A percentile compares a stretch with the other conserved stretches of the same genome.
Conservation (phyloP, 164 flowering plant genomes). For the Cinnamomum micranthum region DNA sequence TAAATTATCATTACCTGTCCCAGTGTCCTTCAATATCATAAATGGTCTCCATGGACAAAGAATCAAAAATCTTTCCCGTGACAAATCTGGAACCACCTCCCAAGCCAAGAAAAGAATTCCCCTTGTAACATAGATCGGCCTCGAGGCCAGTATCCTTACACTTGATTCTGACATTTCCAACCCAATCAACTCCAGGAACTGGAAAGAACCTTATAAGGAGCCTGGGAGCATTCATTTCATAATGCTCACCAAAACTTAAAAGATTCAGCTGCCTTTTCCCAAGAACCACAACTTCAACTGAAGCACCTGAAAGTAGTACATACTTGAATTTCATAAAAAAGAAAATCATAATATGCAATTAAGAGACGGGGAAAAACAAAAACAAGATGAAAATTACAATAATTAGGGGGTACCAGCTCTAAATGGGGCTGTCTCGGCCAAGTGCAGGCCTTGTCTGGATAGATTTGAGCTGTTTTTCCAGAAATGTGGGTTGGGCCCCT, state of each 20-base stretch:
- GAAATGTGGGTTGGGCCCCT: no score
- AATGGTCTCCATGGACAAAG: conserved; percentile 44
- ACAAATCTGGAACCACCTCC: conserved; percentile 42
- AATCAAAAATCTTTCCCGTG: conserved; percentile 56
- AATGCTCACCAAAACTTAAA: conserved; percentile 49
- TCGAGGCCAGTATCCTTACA: conserved; percentile 68
- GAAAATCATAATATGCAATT: no score
- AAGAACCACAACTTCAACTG: conserved; percentile 53
- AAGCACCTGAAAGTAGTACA: conserved; percentile 37
- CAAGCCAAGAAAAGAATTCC: conserved; percentile 40
- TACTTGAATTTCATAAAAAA: not conserved
- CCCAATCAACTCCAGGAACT: conserved; percentile 56
- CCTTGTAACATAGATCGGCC: conserved; percentile 50
- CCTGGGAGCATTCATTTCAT: conserved; percentile 65
- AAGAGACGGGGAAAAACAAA: not conserved
- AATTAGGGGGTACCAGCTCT: no score
- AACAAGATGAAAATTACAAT: not conserved
- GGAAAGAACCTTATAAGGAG: conserved; percentile 70
- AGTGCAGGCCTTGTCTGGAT: no score
- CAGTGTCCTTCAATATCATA: conserved; percentile 69
- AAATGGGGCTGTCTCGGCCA: no score
- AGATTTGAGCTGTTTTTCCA: no score
- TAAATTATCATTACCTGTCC: conserved; percentile 63
- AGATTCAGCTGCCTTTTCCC: conserved; percentile 68
- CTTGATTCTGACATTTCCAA: conserved; percentile 47